Evolutionary conservation across 257 asterid genomes (phyloP), one percentile per base, ranked within the genome.

Genomic region (Nicotiana tabacum): DNA sequence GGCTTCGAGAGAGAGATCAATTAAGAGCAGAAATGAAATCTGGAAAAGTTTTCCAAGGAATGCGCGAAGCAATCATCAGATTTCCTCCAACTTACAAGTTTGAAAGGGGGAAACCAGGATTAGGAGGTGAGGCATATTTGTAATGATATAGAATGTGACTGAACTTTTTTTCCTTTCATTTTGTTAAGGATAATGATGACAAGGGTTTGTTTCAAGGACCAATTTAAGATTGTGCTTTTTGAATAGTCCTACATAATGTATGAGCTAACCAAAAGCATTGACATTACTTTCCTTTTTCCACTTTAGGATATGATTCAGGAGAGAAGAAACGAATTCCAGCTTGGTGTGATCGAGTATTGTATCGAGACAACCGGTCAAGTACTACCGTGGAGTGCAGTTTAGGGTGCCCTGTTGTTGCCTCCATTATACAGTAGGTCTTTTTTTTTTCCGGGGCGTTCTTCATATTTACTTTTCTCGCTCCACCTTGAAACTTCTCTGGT

Each of bases 1-100:
- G 99, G 99, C 98, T 96, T 48, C 92, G 98, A 4, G 98, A 96
- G 90, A 96, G 89, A 83, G 99, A 94, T 84, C 99, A 94, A 79
- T 89, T 96, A 29, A 90, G 97, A 82, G 97, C 92, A 30, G 98
- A 94, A 87, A 96, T 94, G 97, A 92, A 94, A 90, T 91, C 92
- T 16, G 98, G 98, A 53, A 94, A 85, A 86, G 98, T 91, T 51
- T 96, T 94, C 81, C 98, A 94, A 90, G 98, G 98, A 79, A 96
- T 96, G 98, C 93, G 98, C 0, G 98, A 94, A 89, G 98, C 99
- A 4, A 90, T 91, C 61, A 85, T 96, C 82, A 87, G 94, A 86
- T 96, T 96, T 81, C 98, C 98, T 43, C 98, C 98, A 46, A 96
- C 98, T 32, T 96, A 96, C 87, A 94, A 96, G 89, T 94, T 96